Percentiles rank a stretch among this genome's conserved stretches.
Evolutionary conservation across 2,329 filamentous ascomycete genomes (phyloP).

Genomic region (Elsinoe australis): DNA sequence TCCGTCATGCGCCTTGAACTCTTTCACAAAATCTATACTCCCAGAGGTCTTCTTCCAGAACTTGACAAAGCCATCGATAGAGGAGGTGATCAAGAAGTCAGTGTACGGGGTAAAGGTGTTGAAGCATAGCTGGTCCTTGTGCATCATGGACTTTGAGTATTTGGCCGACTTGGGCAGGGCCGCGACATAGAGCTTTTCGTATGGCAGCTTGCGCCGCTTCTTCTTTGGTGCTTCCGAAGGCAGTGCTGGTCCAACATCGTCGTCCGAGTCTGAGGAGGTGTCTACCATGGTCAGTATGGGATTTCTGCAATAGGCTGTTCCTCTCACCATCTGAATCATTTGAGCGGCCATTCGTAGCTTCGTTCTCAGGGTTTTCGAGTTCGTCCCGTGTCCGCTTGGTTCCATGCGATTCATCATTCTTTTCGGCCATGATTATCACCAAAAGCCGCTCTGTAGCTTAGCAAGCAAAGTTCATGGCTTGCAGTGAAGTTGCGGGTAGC

Average conservation of each 20-base stretch:
- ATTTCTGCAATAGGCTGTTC: too few species aligned
- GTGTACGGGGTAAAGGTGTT: constrained; percentile 82
- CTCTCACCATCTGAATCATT: constrained; percentile 16
- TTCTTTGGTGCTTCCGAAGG: constrained; percentile 76
- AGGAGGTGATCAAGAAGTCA: constrained; percentile 92
- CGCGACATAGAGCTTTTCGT: constrained; percentile 90
- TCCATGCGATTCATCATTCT: constrained; percentile 22
- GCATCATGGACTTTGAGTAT: constrained; percentile 96
- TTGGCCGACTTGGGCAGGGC: constrained; percentile 72
- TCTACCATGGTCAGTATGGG: constrained; percentile 10
- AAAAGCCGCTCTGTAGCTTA: neutral
- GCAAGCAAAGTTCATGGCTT: neutral
- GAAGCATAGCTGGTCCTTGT: constrained; percentile 88
- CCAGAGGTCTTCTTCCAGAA: constrained; percentile 96
- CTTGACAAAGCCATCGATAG: constrained; percentile 91
- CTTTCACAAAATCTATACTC: constrained; percentile 95
- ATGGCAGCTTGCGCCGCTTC: constrained; percentile 81
- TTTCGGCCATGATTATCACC: constrained; percentile 22
- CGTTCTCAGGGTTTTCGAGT: constrained; percentile 19
- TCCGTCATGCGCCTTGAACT: constrained; percentile 83
- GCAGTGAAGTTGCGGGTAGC: too few species aligned
- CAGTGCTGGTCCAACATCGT: constrained; percentile 89
- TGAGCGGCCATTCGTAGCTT: constrained; percentile 12
- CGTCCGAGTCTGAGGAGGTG: constrained; percentile 58
- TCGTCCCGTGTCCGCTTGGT: constrained; percentile 28